A percentile compares a stretch with the other conserved stretches of the same genome.
Evolutionary conservation across 2,329 filamentous ascomycete genomes (phyloP).

Genomic region (Cyclaneusma minus): DNA sequence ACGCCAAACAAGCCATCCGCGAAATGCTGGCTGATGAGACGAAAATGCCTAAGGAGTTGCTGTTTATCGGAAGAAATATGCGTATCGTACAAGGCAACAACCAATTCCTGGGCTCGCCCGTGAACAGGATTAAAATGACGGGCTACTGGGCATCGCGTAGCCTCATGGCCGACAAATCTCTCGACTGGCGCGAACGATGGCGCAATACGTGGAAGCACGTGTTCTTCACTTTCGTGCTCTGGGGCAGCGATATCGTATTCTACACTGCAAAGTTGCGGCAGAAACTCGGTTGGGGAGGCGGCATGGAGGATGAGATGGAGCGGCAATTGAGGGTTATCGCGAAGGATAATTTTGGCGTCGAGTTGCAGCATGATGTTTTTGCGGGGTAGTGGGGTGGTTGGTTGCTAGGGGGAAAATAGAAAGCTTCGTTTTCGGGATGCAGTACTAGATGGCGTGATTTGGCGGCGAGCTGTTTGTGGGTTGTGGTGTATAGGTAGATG

Average conservation of each 20-base stretch:
- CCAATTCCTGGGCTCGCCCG: constrained; percentile 56
- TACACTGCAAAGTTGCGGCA: constrained; percentile 69
- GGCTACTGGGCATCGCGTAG: constrained; percentile 78
- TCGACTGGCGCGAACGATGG: constrained; percentile 45
- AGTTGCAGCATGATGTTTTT: constrained; percentile 78
- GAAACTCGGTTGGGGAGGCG: constrained; percentile 57
- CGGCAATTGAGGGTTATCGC: constrained; percentile 74
- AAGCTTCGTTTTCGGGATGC: too few relatives aligned
- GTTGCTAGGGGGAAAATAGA: too few relatives aligned
- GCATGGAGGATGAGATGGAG: constrained; percentile 93
- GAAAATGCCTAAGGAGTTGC: constrained; percentile 54
- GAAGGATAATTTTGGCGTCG: constrained; percentile 70
- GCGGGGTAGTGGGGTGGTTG: too few relatives aligned
- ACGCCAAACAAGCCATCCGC: constrained; percentile 47
- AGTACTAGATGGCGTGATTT: too few relatives aligned
- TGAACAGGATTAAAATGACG: constrained; percentile 85
- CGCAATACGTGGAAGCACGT: constrained; percentile 62
- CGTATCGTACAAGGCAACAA: constrained; percentile 63
- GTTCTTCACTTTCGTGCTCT: constrained; percentile 65
- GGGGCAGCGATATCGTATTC: constrained; percentile 67
- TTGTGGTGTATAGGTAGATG: too few relatives aligned
- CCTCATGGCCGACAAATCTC: constrained; percentile 57
- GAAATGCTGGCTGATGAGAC: constrained; percentile 52
- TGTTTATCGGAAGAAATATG: constrained; percentile 60
- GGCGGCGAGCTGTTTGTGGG: too few relatives aligned